phyloP scores from a whole-genome alignment of 495 filamentous ascomycete species.

The Evernia prunastri region DNA sequence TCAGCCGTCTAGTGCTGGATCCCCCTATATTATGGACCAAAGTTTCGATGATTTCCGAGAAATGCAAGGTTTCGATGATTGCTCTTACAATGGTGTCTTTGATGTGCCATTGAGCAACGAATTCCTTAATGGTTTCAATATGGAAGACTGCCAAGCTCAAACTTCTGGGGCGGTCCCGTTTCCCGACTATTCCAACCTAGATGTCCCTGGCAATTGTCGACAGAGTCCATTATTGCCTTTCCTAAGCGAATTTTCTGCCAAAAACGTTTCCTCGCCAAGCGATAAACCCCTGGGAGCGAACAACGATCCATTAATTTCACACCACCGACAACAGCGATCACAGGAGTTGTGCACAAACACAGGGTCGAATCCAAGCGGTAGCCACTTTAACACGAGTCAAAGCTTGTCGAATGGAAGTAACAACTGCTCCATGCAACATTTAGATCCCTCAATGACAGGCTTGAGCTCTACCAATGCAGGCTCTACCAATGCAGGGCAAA shows the following conservation, averaged over 20 bases:
- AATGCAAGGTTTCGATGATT: neutral
- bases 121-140: neutral
- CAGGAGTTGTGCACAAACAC: neutral
- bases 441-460: neutral
- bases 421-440: neutral
- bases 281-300: neutral
- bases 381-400: neutral
- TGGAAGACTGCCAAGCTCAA: neutral
- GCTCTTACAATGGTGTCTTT: neutral
- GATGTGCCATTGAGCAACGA: neutral
- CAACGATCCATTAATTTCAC: neutral
- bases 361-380: neutral
- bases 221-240: neutral
- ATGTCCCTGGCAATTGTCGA: neutral
- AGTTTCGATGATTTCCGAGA: neutral
- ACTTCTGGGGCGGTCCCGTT: neutral
- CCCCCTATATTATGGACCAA: neutral
- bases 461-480: neutral
- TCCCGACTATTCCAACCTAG: neutral
- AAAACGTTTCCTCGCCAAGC: neutral
- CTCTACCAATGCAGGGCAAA: neutral
- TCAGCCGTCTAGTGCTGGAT: neutral
- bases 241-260: neutral
- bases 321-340: neutral
- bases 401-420: neutral